Conservation (phyloP, 2,329 filamentous ascomycete species). For the Fusarium graminum region DNA sequence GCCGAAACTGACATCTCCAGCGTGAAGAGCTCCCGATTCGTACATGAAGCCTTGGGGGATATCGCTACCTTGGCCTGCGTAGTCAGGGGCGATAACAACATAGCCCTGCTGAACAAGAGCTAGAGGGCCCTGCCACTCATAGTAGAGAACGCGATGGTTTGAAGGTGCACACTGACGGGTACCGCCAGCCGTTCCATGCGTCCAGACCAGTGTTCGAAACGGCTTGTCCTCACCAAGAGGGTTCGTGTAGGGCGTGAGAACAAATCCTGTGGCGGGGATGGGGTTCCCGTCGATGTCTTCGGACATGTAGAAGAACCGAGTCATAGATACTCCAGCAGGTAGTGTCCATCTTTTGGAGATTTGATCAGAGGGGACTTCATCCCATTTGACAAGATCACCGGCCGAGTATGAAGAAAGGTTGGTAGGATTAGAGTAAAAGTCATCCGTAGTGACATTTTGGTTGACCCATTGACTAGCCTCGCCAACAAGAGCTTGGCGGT, state of each 20-base stretch:
- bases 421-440: constrained; percentile 18
- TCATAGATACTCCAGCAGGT: constrained; percentile 3
- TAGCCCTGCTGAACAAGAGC: constrained; percentile 11
- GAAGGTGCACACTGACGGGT: constrained; percentile 25
- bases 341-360: constrained; percentile 17
- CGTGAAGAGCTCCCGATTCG: constrained; percentile 18
- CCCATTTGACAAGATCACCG: constrained; percentile 30
- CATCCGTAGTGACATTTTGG: not conserved
- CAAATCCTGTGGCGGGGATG: constrained; percentile 17
- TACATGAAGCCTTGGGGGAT: constrained; percentile 32
- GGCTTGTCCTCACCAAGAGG: constrained; percentile 24
- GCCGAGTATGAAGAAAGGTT: not conserved
- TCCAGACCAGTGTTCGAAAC: constrained; percentile 25
- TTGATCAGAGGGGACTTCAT: constrained; percentile 8
- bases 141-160: constrained; percentile 15
- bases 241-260: constrained; percentile 16
- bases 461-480: constrained; percentile 21
- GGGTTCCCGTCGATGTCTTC: constrained; percentile 27
- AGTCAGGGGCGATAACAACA: constrained; percentile 15
- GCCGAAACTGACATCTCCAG: constrained; percentile 20
- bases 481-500: not conserved
- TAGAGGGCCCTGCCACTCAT: constrained; percentile 11
- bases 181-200: constrained; percentile 23
- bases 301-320: constrained; percentile 24
- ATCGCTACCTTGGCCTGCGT: constrained; percentile 24